A percentile compares a stretch with the other conserved stretches of the same genome.
These are phyloP conservation scores for Fusarium sp. DNA, from an alignment of 2,329 filamentous ascomycete genomes.

Conservation along the genomic window DNA sequence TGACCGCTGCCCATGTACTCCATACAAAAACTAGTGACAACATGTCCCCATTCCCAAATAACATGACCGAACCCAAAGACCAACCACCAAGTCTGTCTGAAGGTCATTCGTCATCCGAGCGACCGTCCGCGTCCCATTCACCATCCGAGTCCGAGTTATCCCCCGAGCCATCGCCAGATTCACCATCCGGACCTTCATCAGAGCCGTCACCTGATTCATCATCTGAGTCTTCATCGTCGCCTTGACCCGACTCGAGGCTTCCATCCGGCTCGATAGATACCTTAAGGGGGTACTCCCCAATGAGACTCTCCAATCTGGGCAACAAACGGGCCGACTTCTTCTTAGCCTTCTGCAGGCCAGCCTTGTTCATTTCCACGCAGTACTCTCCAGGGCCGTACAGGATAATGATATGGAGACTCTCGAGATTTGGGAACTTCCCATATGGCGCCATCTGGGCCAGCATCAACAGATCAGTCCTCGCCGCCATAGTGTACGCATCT, in stretches of 20 bases:
- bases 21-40: neutral
- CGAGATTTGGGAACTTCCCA: neutral
- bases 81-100: neutral
- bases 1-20: neutral
- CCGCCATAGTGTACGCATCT: neutral
- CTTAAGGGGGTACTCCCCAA: neutral
- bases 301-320: too few relatives aligned
- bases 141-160: neutral
- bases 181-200: neutral
- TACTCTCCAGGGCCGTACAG: neutral
- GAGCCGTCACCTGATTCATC: neutral
- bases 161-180: neutral
- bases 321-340: too few relatives aligned
- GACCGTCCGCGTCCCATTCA: neutral
- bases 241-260: neutral
- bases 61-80: neutral
- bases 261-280: neutral
- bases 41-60: neutral
- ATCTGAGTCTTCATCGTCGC: neutral
- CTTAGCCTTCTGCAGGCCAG: too few relatives aligned
- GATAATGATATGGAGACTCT: neutral
- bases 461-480: neutral
- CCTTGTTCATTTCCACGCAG: too few relatives aligned
- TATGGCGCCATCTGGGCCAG: neutral
- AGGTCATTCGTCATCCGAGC: neutral